These are phyloP conservation scores for Tulasnella sp. DNA, from an alignment of 768 basidiomycete genomes.

Conservation along the genomic window DNA sequence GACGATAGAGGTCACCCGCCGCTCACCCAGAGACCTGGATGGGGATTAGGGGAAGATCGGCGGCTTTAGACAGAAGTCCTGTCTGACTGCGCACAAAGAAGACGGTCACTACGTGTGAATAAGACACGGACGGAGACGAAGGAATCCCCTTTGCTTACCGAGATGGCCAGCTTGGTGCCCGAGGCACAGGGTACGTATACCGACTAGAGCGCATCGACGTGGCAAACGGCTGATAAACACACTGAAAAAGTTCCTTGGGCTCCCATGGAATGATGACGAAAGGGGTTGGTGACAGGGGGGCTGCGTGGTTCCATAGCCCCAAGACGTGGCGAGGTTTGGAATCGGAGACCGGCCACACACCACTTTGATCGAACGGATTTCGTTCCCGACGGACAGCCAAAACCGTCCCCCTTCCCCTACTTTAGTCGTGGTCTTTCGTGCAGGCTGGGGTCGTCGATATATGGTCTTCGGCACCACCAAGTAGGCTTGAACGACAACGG, in stretches of 20 bases:
- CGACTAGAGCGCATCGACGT: neutral
- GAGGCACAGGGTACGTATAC: neutral
- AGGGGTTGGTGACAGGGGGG: neutral
- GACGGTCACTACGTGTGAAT: neutral
- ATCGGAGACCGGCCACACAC: neutral
- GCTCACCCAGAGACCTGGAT: neutral
- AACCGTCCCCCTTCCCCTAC: neutral
- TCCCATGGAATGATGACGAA: neutral
- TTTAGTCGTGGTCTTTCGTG: neutral
- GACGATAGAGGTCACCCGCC: neutral
- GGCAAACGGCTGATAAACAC: neutral
- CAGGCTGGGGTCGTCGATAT: neutral
- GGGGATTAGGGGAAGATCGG: constrained; percentile 9
- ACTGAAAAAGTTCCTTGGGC: neutral
- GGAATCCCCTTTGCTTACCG: neutral
- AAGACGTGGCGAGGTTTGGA: neutral
- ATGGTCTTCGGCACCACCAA: neutral
- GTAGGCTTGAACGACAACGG: neutral
- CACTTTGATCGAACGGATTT: constrained; percentile 1
- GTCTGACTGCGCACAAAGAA: neutral
- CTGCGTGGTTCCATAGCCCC: neutral
- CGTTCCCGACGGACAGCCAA: neutral
- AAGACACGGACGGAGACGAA: neutral
- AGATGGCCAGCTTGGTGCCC: neutral
- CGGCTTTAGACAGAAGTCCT: constrained; percentile 3